Base-by-base conservation (phyloP, 345 rosid genomes). In the Aquilaria malaccensis region DNA sequence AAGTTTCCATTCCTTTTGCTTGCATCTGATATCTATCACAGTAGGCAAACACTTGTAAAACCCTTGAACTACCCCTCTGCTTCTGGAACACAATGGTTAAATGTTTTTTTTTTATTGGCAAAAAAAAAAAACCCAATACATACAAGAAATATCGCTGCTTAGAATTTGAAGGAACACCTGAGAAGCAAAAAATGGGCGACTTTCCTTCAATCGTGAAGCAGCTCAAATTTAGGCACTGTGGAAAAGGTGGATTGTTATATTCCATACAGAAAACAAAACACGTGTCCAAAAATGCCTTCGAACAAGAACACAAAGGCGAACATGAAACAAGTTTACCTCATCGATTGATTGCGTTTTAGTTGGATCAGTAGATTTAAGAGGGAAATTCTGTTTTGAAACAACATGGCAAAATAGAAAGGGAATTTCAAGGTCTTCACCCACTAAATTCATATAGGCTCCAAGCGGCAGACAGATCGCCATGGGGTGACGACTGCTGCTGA, bases 381-480 rank as follows among this genome's bases (percentile, higher is more conserved):
- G 67, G 58, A 7, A 37, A 64, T 67, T 60, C 67, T 57, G 32
- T 64, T 70, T 13, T 61, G 72, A 71, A 75, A 67, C 70, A 64
- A 71, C 32, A 37, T 37, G 1, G 7, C 5, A 37, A 37, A 37
- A 37, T 0, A 37, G 43, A 37, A 0, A 59, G 57, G 67, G 60
- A 61, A 67, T 67, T 61, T 72, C 57, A 56, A 75, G 76, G 67
- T 70, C 67, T 60, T 67, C 72, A n/a, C 22, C 67, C 33, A 55
- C 62, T 45, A n/a, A 22, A 10, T 64, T 33, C 46, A 46, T 75
- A 11, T 76, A 2, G 80, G 80, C 77, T 75, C 80, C 72, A 65
- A 56, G 78, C 83, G 78, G 83, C 80, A 75, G 80, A 29, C 78
- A 12, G 67, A 32, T 59, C 53, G 65, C 80, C 77, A 22, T 22